A percentile compares a stretch with the other conserved stretches of the same genome.
phyloP scores from a whole-genome alignment of 805 yeast genomes.

The Hanseniaspora thailandica region DNA sequence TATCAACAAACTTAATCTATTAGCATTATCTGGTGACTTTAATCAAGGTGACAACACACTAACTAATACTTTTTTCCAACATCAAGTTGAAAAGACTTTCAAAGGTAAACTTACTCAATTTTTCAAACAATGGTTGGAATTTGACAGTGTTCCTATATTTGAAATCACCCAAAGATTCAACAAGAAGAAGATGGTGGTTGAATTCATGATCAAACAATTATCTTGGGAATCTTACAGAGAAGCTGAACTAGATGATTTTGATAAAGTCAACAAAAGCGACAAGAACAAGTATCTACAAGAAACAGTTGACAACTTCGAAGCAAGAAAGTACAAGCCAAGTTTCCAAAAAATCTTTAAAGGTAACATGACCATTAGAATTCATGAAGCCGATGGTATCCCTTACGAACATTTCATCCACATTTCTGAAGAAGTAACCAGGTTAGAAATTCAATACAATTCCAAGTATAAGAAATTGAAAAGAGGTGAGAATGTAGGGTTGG shows the following conservation, averaged over 20 bases:
- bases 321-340: background rate
- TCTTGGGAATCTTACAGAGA: constrained; percentile 38
- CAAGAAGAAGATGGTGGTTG: constrained; percentile 85
- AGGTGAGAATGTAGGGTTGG: constrained; percentile 26
- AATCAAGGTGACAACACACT: constrained; percentile 32
- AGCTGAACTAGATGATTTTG: constrained; percentile 30
- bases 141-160: constrained; percentile 80
- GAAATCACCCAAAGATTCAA: constrained; percentile 84
- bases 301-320: background rate
- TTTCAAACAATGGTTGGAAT: constrained; percentile 87
- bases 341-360: constrained; percentile 53
- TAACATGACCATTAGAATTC: constrained; percentile 92
- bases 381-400: constrained; percentile 97
- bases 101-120: constrained; percentile 71
- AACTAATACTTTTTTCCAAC: constrained; percentile 42
- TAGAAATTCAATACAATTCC: constrained; percentile 91
- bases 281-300: background rate
- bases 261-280: constrained; percentile 17
- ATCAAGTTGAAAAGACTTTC: constrained; percentile 89
- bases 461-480: constrained; percentile 71
- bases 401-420: constrained; percentile 93
- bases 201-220: constrained; percentile 85
- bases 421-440: constrained; percentile 69
- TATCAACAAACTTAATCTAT: constrained; percentile 78
- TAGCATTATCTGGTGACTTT: constrained; percentile 91